A percentile compares a stretch with the other conserved stretches of the same genome.
These are phyloP conservation scores for Nakaseomyces sp. DNA, from an alignment of 1,139 yeast genomes.

Conservation along the genomic window DNA sequence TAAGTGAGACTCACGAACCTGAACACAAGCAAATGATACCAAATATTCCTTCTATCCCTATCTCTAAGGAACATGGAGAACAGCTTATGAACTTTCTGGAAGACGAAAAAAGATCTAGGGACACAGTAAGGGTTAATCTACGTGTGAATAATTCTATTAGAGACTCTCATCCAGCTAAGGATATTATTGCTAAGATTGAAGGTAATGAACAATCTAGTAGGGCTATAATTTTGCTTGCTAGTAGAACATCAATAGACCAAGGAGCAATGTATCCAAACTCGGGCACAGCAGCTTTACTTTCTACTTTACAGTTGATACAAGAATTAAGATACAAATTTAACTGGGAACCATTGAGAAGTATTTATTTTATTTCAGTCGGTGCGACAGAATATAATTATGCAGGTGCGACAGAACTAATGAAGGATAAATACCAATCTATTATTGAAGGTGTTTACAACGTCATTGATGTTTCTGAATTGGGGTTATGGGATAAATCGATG, in stretches of 20 bases:
- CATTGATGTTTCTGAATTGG: slow-evolving; percentile 47
- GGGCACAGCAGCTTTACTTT: slow-evolving; percentile 67
- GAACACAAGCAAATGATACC: slow-evolving; percentile 50
- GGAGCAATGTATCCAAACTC: slow-evolving; percentile 71
- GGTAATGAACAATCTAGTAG: slow-evolving; percentile 76
- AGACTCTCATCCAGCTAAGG: slow-evolving; percentile 62
- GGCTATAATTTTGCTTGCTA: slow-evolving; percentile 73
- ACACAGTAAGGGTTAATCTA: slow-evolving; percentile 32
- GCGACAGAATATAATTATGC: slow-evolving; percentile 77
- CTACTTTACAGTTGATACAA: slow-evolving; percentile 65
- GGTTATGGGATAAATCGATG: slow-evolving; percentile 55
- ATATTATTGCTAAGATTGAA: slow-evolving; percentile 65
- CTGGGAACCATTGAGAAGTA: slow-evolving; percentile 81
- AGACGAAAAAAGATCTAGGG: slow-evolving; percentile 27
- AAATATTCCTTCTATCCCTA: slow-evolving; percentile 65
- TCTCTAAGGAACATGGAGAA: slow-evolving; percentile 62
- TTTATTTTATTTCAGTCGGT: slow-evolving; percentile 80
- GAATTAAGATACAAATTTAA: slow-evolving; percentile 53
- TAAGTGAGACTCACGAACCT: slow-evolving; percentile 53
- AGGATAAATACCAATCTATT: slow-evolving; percentile 45
- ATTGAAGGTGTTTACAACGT: slow-evolving; percentile 60
- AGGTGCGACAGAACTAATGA: slow-evolving; percentile 77
- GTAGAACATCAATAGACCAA: slow-evolving; percentile 66
- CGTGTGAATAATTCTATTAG: slow-evolving; percentile 42
- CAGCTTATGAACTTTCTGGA: slow-evolving; percentile 39